Evolutionary conservation across 352 stramenopile genomes (phyloP), one percentile per base, ranked within the genome.

Genomic region (Globisporangium spinosum): DNA sequence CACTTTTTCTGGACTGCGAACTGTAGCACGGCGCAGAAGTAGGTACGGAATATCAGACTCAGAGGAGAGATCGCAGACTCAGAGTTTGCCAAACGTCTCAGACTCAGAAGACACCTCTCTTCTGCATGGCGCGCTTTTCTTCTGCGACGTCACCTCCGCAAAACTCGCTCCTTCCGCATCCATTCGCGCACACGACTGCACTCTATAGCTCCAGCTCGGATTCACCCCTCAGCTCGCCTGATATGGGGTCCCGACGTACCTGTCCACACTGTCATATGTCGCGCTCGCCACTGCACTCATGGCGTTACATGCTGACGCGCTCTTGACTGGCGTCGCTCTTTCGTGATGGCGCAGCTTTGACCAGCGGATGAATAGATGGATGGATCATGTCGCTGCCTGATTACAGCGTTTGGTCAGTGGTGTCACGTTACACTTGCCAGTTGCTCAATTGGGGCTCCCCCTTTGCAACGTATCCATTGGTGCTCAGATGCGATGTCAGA

Each of bases 331-430:
- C 38, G 20, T 27, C 2, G 27, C 29, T 43, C 29, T 27, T 60
- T 29, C 53, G 25, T 58, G 53, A 35, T 20, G 12, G 38, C 1
- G 34, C 17, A n/a, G 35, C 35, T 23, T 20, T 29, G 7, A 12
- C 20, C 45, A 53, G 17, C 22, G 40, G 17, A 22, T 22, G 53
- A 1, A 34, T 57, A 23, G 23, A 60, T 43, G 55, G 29, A 60
- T 60, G 54, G 27, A 59, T 43, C 54, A 22, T 27, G 29, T 43
- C 8, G 17, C 55, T 60, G 43, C 43, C 55, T 61, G 55, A 61
- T 45, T 29, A 27, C 55, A 20, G 55, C 43, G 43, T 23, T 22
- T 45, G 29, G 7, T 20, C 13, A 45, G 4, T 60, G 27, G 13
- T 45, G 55, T 61, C 20, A 45, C 29, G 55, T 61, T n/a, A 40